Evolutionary conservation across 2,329 filamentous ascomycete species (phyloP).

Genomic region (Hymenoscyphus repandus): DNA sequence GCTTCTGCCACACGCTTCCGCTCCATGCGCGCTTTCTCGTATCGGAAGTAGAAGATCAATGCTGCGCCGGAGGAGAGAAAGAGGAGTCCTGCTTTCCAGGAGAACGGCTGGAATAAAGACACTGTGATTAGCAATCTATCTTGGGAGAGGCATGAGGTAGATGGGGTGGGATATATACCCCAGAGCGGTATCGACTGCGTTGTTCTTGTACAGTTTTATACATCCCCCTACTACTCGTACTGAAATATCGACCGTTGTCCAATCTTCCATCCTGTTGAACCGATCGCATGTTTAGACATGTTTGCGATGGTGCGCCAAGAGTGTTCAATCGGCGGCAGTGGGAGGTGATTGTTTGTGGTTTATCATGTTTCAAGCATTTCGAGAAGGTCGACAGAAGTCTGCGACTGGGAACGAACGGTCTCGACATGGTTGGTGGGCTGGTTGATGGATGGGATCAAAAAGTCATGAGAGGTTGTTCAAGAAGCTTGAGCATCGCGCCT

Average conservation of each 20-base stretch:
- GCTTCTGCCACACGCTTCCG: constrained; percentile 84
- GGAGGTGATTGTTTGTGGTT: not conserved
- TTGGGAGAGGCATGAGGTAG: not conserved
- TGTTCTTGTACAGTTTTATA: constrained; percentile 32
- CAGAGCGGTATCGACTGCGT: constrained; percentile 27
- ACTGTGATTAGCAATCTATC: not conserved
- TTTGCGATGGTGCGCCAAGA: constrained; percentile 1
- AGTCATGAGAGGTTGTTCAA: not conserved
- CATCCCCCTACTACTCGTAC: not conserved
- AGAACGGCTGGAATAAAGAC: constrained; percentile 96
- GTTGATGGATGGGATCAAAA: not conserved
- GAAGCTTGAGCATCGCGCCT: not conserved
- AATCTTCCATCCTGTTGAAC: not conserved
- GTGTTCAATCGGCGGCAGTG: constrained; percentile 13
- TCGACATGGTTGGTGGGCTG: constrained; percentile 19
- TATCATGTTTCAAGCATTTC: constrained; percentile 9
- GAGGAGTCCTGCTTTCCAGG: constrained; percentile 80
- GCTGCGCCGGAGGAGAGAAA: constrained; percentile 75
- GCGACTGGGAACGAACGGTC: constrained; percentile 21
- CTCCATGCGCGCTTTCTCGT: constrained; percentile 88
- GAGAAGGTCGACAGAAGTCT: constrained; percentile 21
- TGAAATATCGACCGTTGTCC: constrained; percentile 12
- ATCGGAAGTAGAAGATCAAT: constrained; percentile 85
- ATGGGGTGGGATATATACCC: constrained; percentile 25
- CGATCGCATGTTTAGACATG: too few relatives aligned